Evolutionary conservation across 768 basidiomycete species (phyloP).

Genomic region (Omphalotus guepiniiformis): DNA sequence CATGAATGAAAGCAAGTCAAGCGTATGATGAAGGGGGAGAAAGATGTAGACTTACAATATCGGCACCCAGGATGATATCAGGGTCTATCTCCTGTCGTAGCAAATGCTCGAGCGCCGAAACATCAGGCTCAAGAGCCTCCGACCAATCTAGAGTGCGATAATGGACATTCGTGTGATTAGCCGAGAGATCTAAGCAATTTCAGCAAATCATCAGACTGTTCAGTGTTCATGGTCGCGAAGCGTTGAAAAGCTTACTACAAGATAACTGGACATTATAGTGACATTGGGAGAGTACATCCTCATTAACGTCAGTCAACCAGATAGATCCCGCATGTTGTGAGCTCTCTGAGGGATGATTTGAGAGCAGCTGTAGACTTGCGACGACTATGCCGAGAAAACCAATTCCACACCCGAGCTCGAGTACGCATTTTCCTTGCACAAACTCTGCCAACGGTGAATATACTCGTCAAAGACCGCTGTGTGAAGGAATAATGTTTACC

Average conservation of each 20-base stretch:
- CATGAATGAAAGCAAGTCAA: neutral
- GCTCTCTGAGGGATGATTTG: conserved; percentile 1
- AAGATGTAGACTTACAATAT: conserved; percentile 40
- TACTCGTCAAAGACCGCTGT: conserved; percentile 7
- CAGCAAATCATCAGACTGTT: neutral
- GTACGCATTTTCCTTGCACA: conserved; percentile 40
- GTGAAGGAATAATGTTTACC: conserved; percentile 31
- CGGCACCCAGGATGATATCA: conserved; percentile 68
- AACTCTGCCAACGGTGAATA: conserved; percentile 28
- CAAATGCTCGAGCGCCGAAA: conserved; percentile 22
- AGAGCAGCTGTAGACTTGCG: conserved; percentile 48
- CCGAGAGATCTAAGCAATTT: conserved; percentile 46
- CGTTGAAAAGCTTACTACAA: conserved; percentile 46
- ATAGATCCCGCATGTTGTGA: conserved; percentile 19
- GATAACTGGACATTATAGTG: conserved; percentile 52
- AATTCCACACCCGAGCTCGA: conserved; percentile 74
- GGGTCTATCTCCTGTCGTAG: conserved; percentile 41
- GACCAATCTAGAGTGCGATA: conserved; percentile 63
- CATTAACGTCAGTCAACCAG: conserved; percentile 63
- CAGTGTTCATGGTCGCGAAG: neutral
- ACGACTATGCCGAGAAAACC: conserved; percentile 72
- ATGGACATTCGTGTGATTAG: conserved; percentile 39
- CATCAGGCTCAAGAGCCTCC: conserved; percentile 40
- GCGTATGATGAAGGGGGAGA: neutral
- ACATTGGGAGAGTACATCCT: conserved; percentile 59